Evolutionary conservation across 352 stramenopile species (phyloP).

Genomic region (Pythium vanterpoolii): DNA sequence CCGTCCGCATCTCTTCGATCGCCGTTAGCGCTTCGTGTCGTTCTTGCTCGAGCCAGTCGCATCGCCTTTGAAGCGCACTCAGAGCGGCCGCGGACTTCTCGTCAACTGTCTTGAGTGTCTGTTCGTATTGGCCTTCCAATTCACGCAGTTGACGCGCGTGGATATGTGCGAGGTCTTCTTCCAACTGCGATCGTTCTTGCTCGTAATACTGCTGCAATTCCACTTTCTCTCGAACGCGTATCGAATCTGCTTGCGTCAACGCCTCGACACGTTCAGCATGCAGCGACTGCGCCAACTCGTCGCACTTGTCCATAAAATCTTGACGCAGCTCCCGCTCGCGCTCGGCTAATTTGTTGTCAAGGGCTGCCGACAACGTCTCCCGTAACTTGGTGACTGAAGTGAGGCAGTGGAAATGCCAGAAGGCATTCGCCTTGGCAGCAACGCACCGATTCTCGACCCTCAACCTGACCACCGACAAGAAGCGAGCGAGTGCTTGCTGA

Average conservation of each 20-base stretch:
- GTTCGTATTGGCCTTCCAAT: constrained; percentile 26
- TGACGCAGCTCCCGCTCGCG: constrained; percentile 44
- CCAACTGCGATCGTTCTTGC: constrained; percentile 52
- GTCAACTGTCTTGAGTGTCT: constrained; percentile 22
- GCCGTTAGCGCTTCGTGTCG: constrained; percentile 14
- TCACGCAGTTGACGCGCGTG: constrained; percentile 30
- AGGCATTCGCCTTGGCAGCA: constrained; percentile 25
- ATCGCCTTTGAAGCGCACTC: constrained; percentile 15
- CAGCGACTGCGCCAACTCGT: constrained; percentile 51
- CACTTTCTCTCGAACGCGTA: constrained; percentile 45
- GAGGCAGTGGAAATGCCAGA: constrained; percentile 19
- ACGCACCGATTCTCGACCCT: constrained; percentile 21
- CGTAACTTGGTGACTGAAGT: neutral
- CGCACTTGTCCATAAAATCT: constrained; percentile 56
- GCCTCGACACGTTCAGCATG: constrained; percentile 44
- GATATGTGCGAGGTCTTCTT: constrained; percentile 39
- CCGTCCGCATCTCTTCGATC: constrained; percentile 5
- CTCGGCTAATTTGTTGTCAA: constrained; percentile 24
- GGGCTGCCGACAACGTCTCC: constrained; percentile 3
- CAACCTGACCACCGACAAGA: constrained; percentile 27
- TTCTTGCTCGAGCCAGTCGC: constrained; percentile 22
- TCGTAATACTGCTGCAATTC: constrained; percentile 51
- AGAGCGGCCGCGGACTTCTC: constrained; percentile 18
- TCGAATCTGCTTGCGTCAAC: constrained; percentile 39
- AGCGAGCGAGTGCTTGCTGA: constrained; percentile 25